Evolutionary conservation across 1,139 yeast species (phyloP).

Genomic region (Spathaspora sp.): DNA sequence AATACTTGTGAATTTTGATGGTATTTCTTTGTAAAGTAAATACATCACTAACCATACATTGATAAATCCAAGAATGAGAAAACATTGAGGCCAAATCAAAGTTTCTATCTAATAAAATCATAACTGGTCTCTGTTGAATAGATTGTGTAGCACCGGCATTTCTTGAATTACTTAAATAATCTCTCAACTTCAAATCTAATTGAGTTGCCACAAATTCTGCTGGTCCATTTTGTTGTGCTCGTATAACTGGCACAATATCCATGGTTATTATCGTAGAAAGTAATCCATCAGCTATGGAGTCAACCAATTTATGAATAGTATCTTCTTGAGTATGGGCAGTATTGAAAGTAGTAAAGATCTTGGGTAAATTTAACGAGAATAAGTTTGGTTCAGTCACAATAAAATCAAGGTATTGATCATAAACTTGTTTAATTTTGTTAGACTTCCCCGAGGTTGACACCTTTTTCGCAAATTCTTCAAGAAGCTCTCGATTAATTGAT

Average conservation of each 20-base stretch:
- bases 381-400: slow-evolving; percentile 90
- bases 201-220: slow-evolving; percentile 92
- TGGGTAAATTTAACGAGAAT: slow-evolving; percentile 70
- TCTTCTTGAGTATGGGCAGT: slow-evolving; percentile 73
- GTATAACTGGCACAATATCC: slow-evolving; percentile 80
- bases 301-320: slow-evolving; percentile 67
- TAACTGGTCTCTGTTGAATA: slow-evolving; percentile 62
- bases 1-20: slow-evolving; percentile 42
- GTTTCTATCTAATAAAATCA: slow-evolving; percentile 82
- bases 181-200: slow-evolving; percentile 78
- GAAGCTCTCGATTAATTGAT: slow-evolving; percentile 67
- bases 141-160: slow-evolving; percentile 22
- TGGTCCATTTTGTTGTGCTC: slow-evolving; percentile 92
- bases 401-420: slow-evolving; percentile 89
- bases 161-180: slow-evolving; percentile 74
- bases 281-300: slow-evolving; percentile 72
- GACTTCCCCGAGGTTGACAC: slow-evolving; percentile 74
- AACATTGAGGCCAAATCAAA: slow-evolving; percentile 92
- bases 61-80: slow-evolving; percentile 96
- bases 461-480: slow-evolving; percentile 86
- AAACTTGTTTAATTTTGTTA: slow-evolving; percentile 76
- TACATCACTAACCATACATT: slow-evolving; percentile 93
- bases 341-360: slow-evolving; percentile 68
- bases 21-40: slow-evolving; percentile 78
- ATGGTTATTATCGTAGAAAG: slow-evolving; percentile 77